These are phyloP conservation scores for Trichosporon coremiiforme DNA, from an alignment of 1,284 basidiomycete species.

Conservation along the genomic window DNA sequence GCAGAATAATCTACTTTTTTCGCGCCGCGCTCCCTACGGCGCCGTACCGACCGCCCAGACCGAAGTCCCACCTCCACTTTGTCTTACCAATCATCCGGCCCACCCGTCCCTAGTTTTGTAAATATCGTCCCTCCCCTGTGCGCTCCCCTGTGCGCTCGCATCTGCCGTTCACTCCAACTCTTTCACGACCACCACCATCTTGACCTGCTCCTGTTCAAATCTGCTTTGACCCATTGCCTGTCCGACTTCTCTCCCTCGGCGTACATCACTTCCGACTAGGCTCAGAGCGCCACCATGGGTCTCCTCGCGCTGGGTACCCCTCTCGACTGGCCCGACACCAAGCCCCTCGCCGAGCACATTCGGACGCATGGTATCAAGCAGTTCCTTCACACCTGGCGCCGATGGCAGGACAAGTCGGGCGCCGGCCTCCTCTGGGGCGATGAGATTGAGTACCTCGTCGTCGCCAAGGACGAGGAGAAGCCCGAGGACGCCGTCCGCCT, in stretches of 20 bases:
- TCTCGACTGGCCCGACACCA: constrained; percentile 87
- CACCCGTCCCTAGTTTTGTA: constrained; percentile 10
- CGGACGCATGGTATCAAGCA: constrained; percentile 91
- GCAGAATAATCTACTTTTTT: constrained; percentile 16
- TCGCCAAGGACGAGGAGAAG: constrained; percentile 73
- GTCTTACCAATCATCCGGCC: constrained; percentile 19
- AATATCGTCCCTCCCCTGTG: no score
- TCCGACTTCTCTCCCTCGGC: not conserved
- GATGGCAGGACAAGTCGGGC: constrained; percentile 85
- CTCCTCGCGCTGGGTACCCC: constrained; percentile 93
- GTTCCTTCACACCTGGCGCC: constrained; percentile 90
- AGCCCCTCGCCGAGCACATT: constrained; percentile 85
- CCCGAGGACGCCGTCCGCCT: constrained; percentile 76
- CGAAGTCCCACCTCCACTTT: constrained; percentile 5
- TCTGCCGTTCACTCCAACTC: not conserved
- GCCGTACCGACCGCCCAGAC: not conserved
- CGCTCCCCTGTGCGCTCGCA: not conserved
- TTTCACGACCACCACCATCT: not conserved
- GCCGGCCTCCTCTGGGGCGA: constrained; percentile 98
- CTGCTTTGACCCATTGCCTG: not conserved
- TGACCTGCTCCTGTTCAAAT: not conserved
- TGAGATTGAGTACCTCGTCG: constrained; percentile 98
- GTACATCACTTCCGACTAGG: not conserved
- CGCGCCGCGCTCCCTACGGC: not conserved
- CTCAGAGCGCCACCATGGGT: constrained; percentile 67